Conservation (phyloP, 2,329 filamentous ascomycete species). For the Colletotrichum cordylinicola region DNA sequence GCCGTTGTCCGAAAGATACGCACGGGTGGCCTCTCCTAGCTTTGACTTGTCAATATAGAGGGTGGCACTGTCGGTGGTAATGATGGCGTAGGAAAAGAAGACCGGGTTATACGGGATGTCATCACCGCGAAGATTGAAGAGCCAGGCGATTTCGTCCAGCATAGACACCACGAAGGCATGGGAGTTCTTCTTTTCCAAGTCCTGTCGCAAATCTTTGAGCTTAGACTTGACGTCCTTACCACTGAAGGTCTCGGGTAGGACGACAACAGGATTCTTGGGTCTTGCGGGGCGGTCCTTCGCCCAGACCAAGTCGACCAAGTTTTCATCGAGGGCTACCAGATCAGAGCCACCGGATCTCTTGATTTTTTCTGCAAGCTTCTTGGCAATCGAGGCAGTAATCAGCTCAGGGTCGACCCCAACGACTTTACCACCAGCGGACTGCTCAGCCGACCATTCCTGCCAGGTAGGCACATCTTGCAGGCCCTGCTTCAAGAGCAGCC, state of each 20-base stretch:
- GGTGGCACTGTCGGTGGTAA: slow-evolving; percentile 78
- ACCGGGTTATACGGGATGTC: slow-evolving; percentile 98
- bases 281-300: slow-evolving; percentile 72
- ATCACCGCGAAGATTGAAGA: slow-evolving; percentile 95
- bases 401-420: slow-evolving; percentile 92
- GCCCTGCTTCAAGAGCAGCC: slow-evolving; percentile 90
- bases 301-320: slow-evolving; percentile 94
- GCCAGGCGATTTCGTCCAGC: slow-evolving; percentile 96
- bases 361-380: slow-evolving; percentile 84
- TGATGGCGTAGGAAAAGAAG: slow-evolving; percentile 94
- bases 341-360: slow-evolving; percentile 83
- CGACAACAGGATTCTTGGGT: slow-evolving; percentile 77
- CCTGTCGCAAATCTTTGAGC: slow-evolving; percentile 85
- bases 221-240: slow-evolving; percentile 87
- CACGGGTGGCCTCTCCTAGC: slow-evolving; percentile 69
- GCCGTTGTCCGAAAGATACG: slow-evolving; percentile 72
- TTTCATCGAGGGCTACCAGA: slow-evolving; percentile 76
- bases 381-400: slow-evolving; percentile 68
- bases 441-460: slow-evolving; percentile 93
- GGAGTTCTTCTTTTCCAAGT: slow-evolving; percentile 88
- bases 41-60: slow-evolving; percentile 87
- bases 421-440: slow-evolving; percentile 83
- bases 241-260: slow-evolving; percentile 75
- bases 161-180: slow-evolving; percentile 90
- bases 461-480: slow-evolving; percentile 94